phyloP scores from a whole-genome alignment of 2,329 filamentous ascomycete species.

The Keithomyces neogunnii region DNA sequence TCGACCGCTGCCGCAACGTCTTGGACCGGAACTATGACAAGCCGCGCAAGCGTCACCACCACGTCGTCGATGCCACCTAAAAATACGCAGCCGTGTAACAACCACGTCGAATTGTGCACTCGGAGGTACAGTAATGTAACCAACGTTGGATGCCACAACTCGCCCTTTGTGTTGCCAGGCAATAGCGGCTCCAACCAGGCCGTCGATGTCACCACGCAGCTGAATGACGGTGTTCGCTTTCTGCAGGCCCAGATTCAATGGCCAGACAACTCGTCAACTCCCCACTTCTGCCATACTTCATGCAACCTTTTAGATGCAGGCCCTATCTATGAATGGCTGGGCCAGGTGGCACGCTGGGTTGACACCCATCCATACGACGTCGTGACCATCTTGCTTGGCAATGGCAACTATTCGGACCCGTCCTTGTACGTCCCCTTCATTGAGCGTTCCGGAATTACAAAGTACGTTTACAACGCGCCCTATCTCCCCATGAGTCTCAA shows the following conservation, averaged over 20 bases:
- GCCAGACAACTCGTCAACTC: constrained; percentile 37
- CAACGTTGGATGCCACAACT: constrained; percentile 71
- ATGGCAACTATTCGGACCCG: constrained; percentile 63
- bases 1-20: constrained; percentile 23
- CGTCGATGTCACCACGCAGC: constrained; percentile 57
- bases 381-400: constrained; percentile 77
- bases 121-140: constrained; percentile 78
- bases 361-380: constrained; percentile 74
- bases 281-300: constrained; percentile 76
- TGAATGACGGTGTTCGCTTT: constrained; percentile 67
- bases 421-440: constrained; percentile 61
- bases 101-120: constrained; percentile 65
- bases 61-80: constrained; percentile 35
- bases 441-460: constrained; percentile 59
- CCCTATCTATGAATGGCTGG: constrained; percentile 65
- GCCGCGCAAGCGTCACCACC: constrained; percentile 30
- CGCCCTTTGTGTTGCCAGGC: constrained; percentile 61
- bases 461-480: constrained; percentile 66
- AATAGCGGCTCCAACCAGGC: constrained; percentile 72
- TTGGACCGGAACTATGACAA: constrained; percentile 26
- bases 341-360: constrained; percentile 64
- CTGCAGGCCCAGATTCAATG: constrained; percentile 57
- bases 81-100: constrained; percentile 76
- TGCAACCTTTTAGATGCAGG: constrained; percentile 79
- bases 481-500: constrained; percentile 60